Evolutionary conservation across 768 basidiomycete genomes (phyloP).

Genomic region (Termitomyces sp.): DNA sequence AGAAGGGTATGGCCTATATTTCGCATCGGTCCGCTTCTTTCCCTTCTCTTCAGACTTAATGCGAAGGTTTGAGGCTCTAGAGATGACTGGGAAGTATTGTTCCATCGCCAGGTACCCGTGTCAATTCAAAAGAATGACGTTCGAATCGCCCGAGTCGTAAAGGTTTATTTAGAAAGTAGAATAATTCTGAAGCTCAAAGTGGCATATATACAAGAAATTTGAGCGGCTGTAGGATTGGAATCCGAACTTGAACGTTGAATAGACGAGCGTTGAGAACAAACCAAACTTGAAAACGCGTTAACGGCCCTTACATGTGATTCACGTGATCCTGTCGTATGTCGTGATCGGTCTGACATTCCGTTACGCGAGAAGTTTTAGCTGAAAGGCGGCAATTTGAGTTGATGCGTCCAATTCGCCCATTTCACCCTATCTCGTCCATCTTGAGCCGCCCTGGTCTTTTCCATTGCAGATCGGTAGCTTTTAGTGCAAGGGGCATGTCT

Average conservation of each 20-base stretch:
- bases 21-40: slow-evolving; percentile 10
- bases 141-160: neutral
- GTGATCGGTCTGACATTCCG: slow-evolving; percentile 2
- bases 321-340: slow-evolving; percentile 1
- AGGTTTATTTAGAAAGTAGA: neutral
- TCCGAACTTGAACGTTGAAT: too few species aligned
- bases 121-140: neutral
- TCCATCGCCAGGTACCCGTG: slow-evolving; percentile 13
- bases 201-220: slow-evolving; percentile 6
- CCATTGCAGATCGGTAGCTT: neutral
- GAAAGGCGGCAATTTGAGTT: neutral
- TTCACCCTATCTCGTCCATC: slow-evolving; percentile 12
- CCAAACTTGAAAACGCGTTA: neutral
- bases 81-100: slow-evolving; percentile 21
- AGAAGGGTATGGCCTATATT: slow-evolving; percentile 18
- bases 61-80: slow-evolving; percentile 9
- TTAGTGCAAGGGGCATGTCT: slow-evolving; percentile 43
- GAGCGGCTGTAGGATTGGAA: neutral
- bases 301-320: too few species aligned
- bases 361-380: slow-evolving; percentile 7
- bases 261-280: neutral
- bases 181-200: neutral
- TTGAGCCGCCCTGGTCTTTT: slow-evolving; percentile 6
- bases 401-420: slow-evolving; percentile 11
- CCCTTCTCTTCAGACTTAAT: slow-evolving; percentile 11